Evolutionary conservation across 805 yeast species (phyloP).

Genomic region (Ogataea pilisensis): DNA sequence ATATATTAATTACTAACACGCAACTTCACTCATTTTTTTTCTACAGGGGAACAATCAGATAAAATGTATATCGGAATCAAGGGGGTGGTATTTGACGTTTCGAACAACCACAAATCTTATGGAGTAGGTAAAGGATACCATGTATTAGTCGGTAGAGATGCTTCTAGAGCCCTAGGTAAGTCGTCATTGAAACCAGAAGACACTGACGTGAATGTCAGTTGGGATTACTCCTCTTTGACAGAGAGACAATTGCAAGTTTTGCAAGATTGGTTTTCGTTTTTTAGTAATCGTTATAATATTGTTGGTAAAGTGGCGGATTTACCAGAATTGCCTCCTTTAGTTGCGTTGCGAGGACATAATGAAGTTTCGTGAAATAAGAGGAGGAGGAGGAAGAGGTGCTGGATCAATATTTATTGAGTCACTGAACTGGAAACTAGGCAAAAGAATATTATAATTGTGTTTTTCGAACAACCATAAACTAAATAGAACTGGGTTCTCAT

Average conservation of each 20-base stretch:
- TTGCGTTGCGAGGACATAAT: not conserved
- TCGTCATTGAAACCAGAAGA: slow-evolving; percentile 56
- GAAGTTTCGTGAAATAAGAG: too few relatives aligned
- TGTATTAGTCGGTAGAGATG: slow-evolving; percentile 71
- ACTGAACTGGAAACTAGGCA: too few relatives aligned
- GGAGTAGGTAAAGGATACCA: slow-evolving; percentile 77
- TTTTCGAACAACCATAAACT: too few relatives aligned
- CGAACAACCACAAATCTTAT: slow-evolving; percentile 58
- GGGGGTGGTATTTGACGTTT: slow-evolving; percentile 77
- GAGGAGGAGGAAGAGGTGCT: not conserved
- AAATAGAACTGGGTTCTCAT: too few relatives aligned
- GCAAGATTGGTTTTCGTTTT: slow-evolving; percentile 70
- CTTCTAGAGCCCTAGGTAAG: slow-evolving; percentile 70
- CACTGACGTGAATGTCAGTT: slow-evolving; percentile 37
- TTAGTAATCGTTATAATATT: slow-evolving; percentile 49
- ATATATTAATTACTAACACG: slow-evolving; percentile 10
- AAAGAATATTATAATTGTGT: too few relatives aligned
- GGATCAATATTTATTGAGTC: not conserved
- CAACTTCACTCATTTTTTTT: not conserved
- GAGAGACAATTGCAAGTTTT: slow-evolving; percentile 58
- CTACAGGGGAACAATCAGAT: slow-evolving; percentile 35
- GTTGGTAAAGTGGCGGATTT: slow-evolving; percentile 36
- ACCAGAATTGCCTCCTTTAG: slow-evolving; percentile 14
- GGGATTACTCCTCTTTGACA: slow-evolving; percentile 49
- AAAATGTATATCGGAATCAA: slow-evolving; percentile 69